Conservation (phyloP, 1,139 yeast genomes). For the Yamadazyma triangularis region DNA sequence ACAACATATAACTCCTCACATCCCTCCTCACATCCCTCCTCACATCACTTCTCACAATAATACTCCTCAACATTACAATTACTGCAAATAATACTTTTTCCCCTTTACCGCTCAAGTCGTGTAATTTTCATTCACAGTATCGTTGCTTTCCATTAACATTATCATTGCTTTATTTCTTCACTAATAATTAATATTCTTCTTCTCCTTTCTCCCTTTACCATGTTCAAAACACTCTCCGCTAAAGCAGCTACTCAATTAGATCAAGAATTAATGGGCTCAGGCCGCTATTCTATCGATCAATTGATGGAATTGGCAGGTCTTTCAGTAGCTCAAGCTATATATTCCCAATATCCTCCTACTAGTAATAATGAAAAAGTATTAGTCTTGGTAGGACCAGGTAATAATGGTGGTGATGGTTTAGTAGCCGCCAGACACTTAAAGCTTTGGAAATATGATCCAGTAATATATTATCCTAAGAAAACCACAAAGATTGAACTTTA, state of each 20-base stretch:
- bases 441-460: conserved; percentile 70
- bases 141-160: too few relatives aligned
- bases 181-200: too few relatives aligned
- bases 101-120: too few relatives aligned
- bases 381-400: conserved; percentile 89
- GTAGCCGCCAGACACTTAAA: conserved; percentile 91
- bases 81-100: too few relatives aligned
- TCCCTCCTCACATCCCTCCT: too few relatives aligned
- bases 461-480: conserved; percentile 63
- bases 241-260: conserved; percentile 77
- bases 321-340: conserved; percentile 86
- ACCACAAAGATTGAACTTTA: conserved; percentile 43
- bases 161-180: too few relatives aligned
- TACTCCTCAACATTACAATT: too few relatives aligned
- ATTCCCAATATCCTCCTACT: conserved; percentile 50
- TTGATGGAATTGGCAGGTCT: conserved; percentile 96
- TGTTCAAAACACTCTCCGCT: conserved; percentile 50
- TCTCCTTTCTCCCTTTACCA: too few relatives aligned
- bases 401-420: conserved; percentile 94
- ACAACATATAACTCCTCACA: too few relatives aligned
- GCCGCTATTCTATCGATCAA: conserved; percentile 86
- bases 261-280: conserved; percentile 78
- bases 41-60: too few relatives aligned
- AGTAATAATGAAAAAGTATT: conserved; percentile 42
- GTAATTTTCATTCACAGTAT: too few relatives aligned